Conservation (phyloP, 148 eudicot species). For the Persicaria tinctoria region DNA sequence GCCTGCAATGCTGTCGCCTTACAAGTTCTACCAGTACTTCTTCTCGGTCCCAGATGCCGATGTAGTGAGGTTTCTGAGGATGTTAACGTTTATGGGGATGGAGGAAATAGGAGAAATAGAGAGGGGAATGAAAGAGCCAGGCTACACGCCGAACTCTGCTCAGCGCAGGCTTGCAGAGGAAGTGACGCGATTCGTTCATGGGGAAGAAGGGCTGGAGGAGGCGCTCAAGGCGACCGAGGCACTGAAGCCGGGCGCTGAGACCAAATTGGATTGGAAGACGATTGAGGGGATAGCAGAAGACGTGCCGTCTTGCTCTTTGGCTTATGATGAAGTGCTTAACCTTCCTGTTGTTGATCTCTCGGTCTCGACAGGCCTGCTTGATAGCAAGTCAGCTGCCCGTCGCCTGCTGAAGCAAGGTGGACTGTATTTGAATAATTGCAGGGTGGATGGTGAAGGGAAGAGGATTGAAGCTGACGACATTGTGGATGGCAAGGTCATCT, state of each 20-base stretch:
- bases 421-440: conserved; percentile 60
- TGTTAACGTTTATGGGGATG: conserved; percentile 55
- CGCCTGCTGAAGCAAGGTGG: conserved; percentile 90
- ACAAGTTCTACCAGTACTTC: conserved; percentile 85
- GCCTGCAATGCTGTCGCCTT: conserved; percentile 59
- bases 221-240: conserved; percentile 84
- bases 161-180: conserved; percentile 81
- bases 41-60: conserved; percentile 64
- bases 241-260: conserved; percentile 67
- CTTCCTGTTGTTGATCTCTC: conserved; percentile 51
- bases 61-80: conserved; percentile 66
- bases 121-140: conserved; percentile 37
- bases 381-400: conserved; percentile 74
- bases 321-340: conserved; percentile 36
- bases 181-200: conserved; percentile 78
- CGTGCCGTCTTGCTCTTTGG: conserved; percentile 59
- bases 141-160: conserved; percentile 62
- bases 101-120: conserved; percentile 59
- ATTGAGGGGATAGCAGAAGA: conserved; percentile 71
- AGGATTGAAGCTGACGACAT: conserved; percentile 61
- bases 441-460: conserved; percentile 63
- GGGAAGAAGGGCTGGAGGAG: conserved; percentile 70
- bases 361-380: conserved; percentile 67
- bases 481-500: conserved; percentile 67
- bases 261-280: conserved; percentile 56